Evolutionary conservation across 2,329 filamentous ascomycete species (phyloP).

Genomic region (Fusarium succisae): DNA sequence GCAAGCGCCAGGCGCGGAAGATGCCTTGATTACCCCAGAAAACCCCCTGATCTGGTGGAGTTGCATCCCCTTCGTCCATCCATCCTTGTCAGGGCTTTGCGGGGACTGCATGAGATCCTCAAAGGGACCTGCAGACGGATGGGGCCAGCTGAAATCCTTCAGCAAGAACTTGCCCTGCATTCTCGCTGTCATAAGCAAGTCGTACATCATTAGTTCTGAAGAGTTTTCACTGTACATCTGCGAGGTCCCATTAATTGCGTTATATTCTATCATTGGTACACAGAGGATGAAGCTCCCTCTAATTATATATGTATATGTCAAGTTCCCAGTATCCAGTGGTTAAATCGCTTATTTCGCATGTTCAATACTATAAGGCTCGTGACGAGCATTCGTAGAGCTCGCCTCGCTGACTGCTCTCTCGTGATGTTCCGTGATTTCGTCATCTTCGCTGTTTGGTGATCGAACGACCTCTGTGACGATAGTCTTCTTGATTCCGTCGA

Average conservation of each 20-base stretch:
- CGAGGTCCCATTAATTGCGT: constrained; percentile 2
- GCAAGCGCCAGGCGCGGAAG: background rate
- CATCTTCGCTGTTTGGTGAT: constrained; percentile 19
- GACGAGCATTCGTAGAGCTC: constrained; percentile 34
- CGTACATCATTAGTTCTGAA: background rate
- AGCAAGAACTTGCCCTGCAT: background rate
- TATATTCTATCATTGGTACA: constrained; percentile 4
- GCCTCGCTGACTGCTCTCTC: constrained; percentile 41
- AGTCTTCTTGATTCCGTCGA: constrained; percentile 38
- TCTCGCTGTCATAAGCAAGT: background rate
- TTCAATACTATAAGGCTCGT: constrained; percentile 35
- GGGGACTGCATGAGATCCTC: constrained; percentile 9
- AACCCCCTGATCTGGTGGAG: constrained; percentile 4
- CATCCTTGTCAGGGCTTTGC: constrained; percentile 22
- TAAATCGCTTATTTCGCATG: constrained; percentile 21
- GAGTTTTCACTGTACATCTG: constrained; percentile 9
- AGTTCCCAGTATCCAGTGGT: constrained; percentile 1
- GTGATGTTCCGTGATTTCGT: constrained; percentile 39
- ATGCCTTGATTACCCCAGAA: constrained; percentile 11
- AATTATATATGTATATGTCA: constrained; percentile 28
- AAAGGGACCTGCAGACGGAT: background rate
- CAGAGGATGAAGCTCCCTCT: background rate
- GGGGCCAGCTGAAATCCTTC: background rate
- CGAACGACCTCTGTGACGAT: constrained; percentile 33
- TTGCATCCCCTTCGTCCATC: constrained; percentile 24